Evolutionary conservation across 2,329 filamentous ascomycete species (phyloP).

Genomic region (Teratosphaeria zuluensis): DNA sequence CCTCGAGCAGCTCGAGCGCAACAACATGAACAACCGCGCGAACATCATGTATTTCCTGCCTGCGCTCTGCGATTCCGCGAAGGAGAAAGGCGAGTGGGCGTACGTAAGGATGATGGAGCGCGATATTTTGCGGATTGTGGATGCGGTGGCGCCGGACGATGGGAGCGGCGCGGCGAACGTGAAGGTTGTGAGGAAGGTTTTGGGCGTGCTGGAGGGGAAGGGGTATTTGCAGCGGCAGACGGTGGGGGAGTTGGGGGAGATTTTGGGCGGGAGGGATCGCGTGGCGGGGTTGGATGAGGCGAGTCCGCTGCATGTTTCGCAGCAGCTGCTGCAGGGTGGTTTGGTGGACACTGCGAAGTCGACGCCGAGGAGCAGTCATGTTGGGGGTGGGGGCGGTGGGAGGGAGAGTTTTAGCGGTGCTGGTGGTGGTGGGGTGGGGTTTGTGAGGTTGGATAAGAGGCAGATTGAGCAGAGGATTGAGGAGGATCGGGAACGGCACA

Average conservation of each 20-base stretch:
- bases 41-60: constrained; percentile 99
- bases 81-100: constrained; percentile 34
- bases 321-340: constrained; percentile 5
- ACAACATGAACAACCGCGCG: constrained; percentile 90
- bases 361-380: neutral
- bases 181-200: constrained; percentile 68
- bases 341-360: neutral
- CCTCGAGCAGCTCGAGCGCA: constrained; percentile 84
- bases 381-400: neutral
- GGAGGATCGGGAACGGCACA: constrained; percentile 91
- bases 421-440: neutral
- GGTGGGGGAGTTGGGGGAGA: constrained; percentile 70
- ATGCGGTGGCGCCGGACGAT: constrained; percentile 80
- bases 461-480: constrained; percentile 95
- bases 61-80: constrained; percentile 78
- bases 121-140: constrained; percentile 83
- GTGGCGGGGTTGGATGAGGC: constrained; percentile 9
- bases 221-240: constrained; percentile 64
- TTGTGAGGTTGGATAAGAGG: constrained; percentile 58
- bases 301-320: constrained; percentile 7
- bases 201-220: constrained; percentile 47
- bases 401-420: neutral
- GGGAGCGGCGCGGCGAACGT: constrained; percentile 87
- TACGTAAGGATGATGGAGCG: constrained; percentile 93
- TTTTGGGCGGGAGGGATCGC: constrained; percentile 65